Percentiles rank a stretch among this genome's conserved stretches.
phyloP scores from a whole-genome alignment of 2,329 filamentous ascomycete species.

The Paracorniculantispora psalliotae region DNA sequence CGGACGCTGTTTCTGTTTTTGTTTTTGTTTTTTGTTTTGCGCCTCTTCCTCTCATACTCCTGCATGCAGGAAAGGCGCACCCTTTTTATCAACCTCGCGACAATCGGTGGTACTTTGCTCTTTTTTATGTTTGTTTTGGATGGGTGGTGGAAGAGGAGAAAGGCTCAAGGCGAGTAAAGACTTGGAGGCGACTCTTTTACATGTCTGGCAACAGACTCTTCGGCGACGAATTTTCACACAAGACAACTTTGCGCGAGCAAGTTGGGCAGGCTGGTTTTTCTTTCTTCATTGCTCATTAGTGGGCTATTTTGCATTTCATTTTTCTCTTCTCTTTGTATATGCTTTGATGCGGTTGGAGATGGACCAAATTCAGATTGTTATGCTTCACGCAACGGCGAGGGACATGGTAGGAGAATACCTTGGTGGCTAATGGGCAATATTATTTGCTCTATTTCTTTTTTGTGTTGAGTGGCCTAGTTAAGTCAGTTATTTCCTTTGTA shows the following conservation, averaged over 20 bases:
- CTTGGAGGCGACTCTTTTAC: slow-evolving; percentile 22
- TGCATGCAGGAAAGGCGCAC: no score
- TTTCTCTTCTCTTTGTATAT: slow-evolving; percentile 6
- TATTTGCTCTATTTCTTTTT: slow-evolving; percentile 11
- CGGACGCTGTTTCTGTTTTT: no score
- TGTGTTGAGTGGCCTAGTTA: neutral
- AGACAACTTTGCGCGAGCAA: neutral
- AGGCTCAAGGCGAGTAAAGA: slow-evolving; percentile 12
- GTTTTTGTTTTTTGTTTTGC: no score
- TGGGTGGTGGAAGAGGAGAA: neutral
- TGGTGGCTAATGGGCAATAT: neutral
- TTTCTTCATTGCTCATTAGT: slow-evolving; percentile 16
- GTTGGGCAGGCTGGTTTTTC: neutral
- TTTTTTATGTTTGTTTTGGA: neutral
- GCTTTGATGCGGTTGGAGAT: slow-evolving; percentile 14
- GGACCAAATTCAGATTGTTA: neutral
- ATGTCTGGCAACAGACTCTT: slow-evolving; percentile 31
- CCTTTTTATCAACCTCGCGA: neutral
- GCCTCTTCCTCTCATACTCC: no score
- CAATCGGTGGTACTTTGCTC: neutral
- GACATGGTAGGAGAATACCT: neutral
- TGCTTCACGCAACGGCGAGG: neutral
- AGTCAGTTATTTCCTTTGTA: slow-evolving; percentile 7
- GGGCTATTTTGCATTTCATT: slow-evolving; percentile 4
- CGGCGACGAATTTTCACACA: slow-evolving; percentile 18